Evolutionary conservation across 1,284 basidiomycete species (phyloP).

Genomic region (Mycena sp.): DNA sequence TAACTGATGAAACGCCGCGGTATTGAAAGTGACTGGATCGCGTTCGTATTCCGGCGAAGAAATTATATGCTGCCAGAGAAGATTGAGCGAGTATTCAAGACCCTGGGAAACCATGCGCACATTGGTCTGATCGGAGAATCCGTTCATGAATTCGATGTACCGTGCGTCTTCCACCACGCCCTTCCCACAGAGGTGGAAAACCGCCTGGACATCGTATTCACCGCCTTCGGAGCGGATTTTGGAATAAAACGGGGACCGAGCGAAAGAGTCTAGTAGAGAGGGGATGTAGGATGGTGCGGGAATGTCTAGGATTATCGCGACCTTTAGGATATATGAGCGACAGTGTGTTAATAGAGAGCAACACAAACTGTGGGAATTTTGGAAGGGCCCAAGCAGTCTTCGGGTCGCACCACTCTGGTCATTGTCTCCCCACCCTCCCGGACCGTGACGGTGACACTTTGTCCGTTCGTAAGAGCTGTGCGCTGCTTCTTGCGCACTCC

Average conservation of each 20-base stretch:
- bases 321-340: not conserved
- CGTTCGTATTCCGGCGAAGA: slow-evolving; percentile 68
- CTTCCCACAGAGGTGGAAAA: slow-evolving; percentile 75
- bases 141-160: slow-evolving; percentile 79
- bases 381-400: slow-evolving; percentile 46
- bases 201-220: slow-evolving; percentile 56
- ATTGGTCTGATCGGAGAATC: slow-evolving; percentile 65
- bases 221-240: slow-evolving; percentile 55
- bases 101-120: slow-evolving; percentile 45
- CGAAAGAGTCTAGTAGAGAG: slow-evolving; percentile 62
- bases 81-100: not conserved
- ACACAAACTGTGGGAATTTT: not conserved
- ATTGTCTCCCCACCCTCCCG: slow-evolving; percentile 51
- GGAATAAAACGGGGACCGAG: slow-evolving; percentile 57
- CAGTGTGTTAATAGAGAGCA: not conserved
- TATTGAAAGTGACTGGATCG: slow-evolving; percentile 81
- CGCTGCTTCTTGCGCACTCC: slow-evolving; percentile 61
- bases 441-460: slow-evolving; percentile 62
- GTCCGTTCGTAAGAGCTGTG: slow-evolving; percentile 57
- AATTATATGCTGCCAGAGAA: slow-evolving; percentile 66
- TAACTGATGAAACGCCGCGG: slow-evolving; percentile 76
- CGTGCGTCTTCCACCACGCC: slow-evolving; percentile 71
- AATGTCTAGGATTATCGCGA: slow-evolving; percentile 61
- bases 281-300: slow-evolving; percentile 69
- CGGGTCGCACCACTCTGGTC: slow-evolving; percentile 61